phyloP scores from a whole-genome alignment of 768 basidiomycete genomes.

The Amanita exitialis region DNA sequence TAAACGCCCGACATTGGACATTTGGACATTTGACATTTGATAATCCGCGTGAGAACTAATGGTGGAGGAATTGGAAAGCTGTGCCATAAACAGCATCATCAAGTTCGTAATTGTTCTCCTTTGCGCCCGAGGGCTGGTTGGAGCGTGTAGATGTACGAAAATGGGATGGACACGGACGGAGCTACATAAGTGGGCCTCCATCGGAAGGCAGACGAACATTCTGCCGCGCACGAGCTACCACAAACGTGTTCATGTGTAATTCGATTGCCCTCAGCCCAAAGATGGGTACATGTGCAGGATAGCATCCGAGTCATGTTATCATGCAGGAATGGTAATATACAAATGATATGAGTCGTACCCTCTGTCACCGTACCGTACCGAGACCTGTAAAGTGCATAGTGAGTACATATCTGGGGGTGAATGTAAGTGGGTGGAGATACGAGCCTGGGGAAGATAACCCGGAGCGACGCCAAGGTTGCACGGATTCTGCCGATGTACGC shows the following conservation, averaged over 20 bases:
- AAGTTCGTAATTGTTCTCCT: too few relatives aligned
- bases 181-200: not conserved
- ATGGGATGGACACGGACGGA: not conserved
- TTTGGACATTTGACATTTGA: too few relatives aligned
- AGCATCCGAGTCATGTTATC: not conserved
- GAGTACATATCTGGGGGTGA: not conserved
- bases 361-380: too few relatives aligned
- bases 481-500: conserved; percentile 1
- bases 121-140: too few relatives aligned
- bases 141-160: too few relatives aligned
- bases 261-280: not conserved
- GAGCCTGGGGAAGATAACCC: not conserved
- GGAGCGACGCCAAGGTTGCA: not conserved
- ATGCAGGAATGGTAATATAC: not conserved
- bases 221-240: not conserved
- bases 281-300: not conserved
- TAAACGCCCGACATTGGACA: too few relatives aligned
- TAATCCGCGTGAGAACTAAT: too few relatives aligned
- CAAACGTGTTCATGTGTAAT: not conserved
- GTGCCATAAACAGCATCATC: too few relatives aligned
- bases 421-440: not conserved
- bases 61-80: too few relatives aligned
- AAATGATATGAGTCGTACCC: too few relatives aligned
- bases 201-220: too few relatives aligned
- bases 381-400: too few relatives aligned